These are phyloP conservation scores for Arthrobotrys musiformis DNA, from an alignment of 2,329 filamentous ascomycete genomes.

Conservation along the genomic window DNA sequence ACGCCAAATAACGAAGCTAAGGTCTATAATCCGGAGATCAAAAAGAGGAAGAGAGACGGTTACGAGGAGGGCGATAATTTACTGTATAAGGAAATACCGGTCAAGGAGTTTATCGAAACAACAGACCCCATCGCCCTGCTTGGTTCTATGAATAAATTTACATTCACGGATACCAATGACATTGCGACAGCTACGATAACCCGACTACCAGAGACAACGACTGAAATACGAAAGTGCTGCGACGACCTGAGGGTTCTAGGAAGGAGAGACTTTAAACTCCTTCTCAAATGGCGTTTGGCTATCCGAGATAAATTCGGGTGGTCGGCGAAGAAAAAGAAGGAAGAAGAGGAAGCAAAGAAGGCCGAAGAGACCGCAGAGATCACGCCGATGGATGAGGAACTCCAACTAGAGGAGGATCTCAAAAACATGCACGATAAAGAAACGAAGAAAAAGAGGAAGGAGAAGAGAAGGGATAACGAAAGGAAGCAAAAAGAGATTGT, in stretches of 20 bases:
- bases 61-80: constrained; percentile 96
- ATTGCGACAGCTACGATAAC: constrained; percentile 86
- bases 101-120: constrained; percentile 93
- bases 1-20: constrained; percentile 96
- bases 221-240: constrained; percentile 82
- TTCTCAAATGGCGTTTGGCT: constrained; percentile 88
- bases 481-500: constrained; percentile 92
- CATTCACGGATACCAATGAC: constrained; percentile 82
- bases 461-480: constrained; percentile 88
- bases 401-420: constrained; percentile 87
- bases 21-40: constrained; percentile 96
- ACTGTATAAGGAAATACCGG: constrained; percentile 87
- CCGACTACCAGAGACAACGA: constrained; percentile 85
- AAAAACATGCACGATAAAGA: constrained; percentile 84
- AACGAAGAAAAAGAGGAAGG: constrained; percentile 79
- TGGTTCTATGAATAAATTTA: constrained; percentile 83
- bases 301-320: constrained; percentile 92
- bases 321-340: constrained; percentile 74
- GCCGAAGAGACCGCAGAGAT: constrained; percentile 80
- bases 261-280: constrained; percentile 89
- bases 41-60: constrained; percentile 97
- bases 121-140: constrained; percentile 92
- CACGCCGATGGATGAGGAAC: constrained; percentile 92
- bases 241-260: constrained; percentile 88
- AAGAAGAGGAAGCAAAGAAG: constrained; percentile 62